phyloP scores from a whole-genome alignment of 805 yeast species.

The Dipodascopsis tothii region DNA sequence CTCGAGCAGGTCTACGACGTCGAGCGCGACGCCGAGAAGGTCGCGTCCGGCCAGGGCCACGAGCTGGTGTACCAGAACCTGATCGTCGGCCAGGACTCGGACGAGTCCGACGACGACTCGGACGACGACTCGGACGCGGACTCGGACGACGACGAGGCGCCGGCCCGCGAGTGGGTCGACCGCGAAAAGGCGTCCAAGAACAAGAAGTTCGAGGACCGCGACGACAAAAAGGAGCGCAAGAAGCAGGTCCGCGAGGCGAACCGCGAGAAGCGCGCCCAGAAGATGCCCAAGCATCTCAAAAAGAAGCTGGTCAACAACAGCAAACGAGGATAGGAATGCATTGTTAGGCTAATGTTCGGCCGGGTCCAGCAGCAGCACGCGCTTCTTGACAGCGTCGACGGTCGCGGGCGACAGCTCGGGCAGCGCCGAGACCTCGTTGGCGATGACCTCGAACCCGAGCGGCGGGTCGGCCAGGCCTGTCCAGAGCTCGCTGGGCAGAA shows the following conservation, averaged over 20 bases:
- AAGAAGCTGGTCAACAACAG: constrained; percentile 64
- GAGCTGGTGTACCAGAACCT: constrained; percentile 48
- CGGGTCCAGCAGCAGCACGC: constrained; percentile 1
- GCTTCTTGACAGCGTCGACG: constrained; percentile 14
- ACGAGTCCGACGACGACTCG: constrained; percentile 26
- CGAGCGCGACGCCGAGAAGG: constrained; percentile 65
- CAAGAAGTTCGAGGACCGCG: constrained; percentile 73
- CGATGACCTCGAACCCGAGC: constrained; percentile 24
- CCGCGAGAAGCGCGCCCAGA: constrained; percentile 69
- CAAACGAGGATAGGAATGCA: constrained; percentile 2
- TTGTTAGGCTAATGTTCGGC: neutral
- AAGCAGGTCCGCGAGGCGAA: constrained; percentile 68
- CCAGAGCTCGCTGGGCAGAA: constrained; percentile 51
- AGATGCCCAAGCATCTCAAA: constrained; percentile 75
- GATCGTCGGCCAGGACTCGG: constrained; percentile 24
- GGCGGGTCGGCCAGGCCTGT: constrained; percentile 37
- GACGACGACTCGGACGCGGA: constrained; percentile 30
- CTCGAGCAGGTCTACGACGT: constrained; percentile 39
- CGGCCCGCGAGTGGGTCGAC: constrained; percentile 40
- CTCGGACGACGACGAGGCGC: constrained; percentile 33
- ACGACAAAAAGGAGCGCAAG: constrained; percentile 62
- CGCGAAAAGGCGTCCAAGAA: constrained; percentile 43
- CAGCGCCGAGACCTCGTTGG: constrained; percentile 15
- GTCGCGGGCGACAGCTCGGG: constrained; percentile 14
- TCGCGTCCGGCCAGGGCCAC: constrained; percentile 65